Base-by-base conservation (phyloP, 2,329 filamentous ascomycete species). In the Fusarium napiforme region DNA sequence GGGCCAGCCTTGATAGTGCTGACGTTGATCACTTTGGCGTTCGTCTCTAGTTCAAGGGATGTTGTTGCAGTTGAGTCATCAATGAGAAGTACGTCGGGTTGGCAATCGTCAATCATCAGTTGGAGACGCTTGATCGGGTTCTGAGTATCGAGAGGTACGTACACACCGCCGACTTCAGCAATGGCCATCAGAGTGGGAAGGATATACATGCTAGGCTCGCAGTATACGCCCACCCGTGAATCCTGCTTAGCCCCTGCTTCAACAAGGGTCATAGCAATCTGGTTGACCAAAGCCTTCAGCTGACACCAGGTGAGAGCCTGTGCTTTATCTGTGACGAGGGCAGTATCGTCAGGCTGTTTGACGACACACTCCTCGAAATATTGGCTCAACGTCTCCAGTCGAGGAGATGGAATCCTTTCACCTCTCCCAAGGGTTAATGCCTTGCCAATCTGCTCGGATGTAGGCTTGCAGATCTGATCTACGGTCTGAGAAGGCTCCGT, bases 111-210 rank as follows among this genome's bases (percentile, higher is more conserved):
- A 28, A 63, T 26, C 9, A 63, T 63, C 7, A 58, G 28, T 12
- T 63, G 60, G 2, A 63, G 60, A 40, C 60, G 60, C 42, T 47
- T 63, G 42, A 58, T 58, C 2, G 60, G 60, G 34, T 63, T 63
- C 26, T 63, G 60, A 1, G 60, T 9, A 5, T 63, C 60, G 7
- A 63, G 10, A 18, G 52, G 60, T 8, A 63, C 60, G 6, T 63
- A 63, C 1, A 63, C 52, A 40, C 42, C 42, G 5, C 60, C 34
- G 7, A 7, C 8, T 26, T 63, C 7, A 18, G 50, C 7, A 15
- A 63, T 47, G n/a, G 60, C 40, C 1, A 58, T 36, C 9, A 63
- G 52, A 9, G 23, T 5, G 23, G 60, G 32, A 4, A 63, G 30
- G 18, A 58, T 47, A 14, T 47, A 47, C 34, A 58, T 14, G 26